A percentile compares a stretch with the other conserved stretches of the same genome.
Evolutionary conservation across 768 basidiomycete species (phyloP).

Genomic region (Amanita thiersii): DNA sequence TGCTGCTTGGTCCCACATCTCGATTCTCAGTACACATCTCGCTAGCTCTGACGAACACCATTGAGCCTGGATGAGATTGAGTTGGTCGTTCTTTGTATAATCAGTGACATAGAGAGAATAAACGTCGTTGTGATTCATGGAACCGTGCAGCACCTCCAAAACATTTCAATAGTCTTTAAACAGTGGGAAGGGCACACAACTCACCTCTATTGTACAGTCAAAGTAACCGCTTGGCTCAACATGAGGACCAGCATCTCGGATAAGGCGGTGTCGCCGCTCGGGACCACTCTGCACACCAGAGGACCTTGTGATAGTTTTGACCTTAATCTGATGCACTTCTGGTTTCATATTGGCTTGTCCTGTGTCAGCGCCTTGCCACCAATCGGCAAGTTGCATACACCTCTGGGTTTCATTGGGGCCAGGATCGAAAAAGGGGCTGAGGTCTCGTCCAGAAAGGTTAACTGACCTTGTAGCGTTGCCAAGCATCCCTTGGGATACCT

Average conservation of each 20-base stretch:
- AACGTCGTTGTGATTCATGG: constrained; percentile 26
- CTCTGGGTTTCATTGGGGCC: constrained; percentile 30
- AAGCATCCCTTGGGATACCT: constrained; percentile 27
- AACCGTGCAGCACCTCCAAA: constrained; percentile 40
- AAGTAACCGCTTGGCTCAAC: constrained; percentile 43
- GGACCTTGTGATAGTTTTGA: constrained; percentile 2
- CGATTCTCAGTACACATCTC: constrained; percentile 40
- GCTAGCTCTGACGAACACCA: constrained; percentile 42
- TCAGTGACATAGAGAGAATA: constrained; percentile 58
- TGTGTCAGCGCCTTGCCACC: constrained; percentile 37
- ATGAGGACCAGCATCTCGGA: constrained; percentile 41
- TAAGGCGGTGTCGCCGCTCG: constrained; percentile 34
- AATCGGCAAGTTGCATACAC: constrained; percentile 35
- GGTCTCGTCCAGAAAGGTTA: constrained; percentile 25
- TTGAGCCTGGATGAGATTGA: constrained; percentile 23
- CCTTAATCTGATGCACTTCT: constrained; percentile 13
- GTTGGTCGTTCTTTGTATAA: constrained; percentile 39
- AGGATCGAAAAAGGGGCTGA: constrained; percentile 39
- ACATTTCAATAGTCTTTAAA: not conserved
- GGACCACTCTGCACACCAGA: constrained; percentile 7
- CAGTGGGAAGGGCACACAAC: constrained; percentile 7
- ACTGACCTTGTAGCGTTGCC: constrained; percentile 28
- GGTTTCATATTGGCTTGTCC: constrained; percentile 9
- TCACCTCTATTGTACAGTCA: constrained; percentile 56
- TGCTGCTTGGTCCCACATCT: constrained; percentile 50